These are phyloP conservation scores for Penicillium nordicum DNA, from an alignment of 2,329 filamentous ascomycete species.

Conservation along the genomic window DNA sequence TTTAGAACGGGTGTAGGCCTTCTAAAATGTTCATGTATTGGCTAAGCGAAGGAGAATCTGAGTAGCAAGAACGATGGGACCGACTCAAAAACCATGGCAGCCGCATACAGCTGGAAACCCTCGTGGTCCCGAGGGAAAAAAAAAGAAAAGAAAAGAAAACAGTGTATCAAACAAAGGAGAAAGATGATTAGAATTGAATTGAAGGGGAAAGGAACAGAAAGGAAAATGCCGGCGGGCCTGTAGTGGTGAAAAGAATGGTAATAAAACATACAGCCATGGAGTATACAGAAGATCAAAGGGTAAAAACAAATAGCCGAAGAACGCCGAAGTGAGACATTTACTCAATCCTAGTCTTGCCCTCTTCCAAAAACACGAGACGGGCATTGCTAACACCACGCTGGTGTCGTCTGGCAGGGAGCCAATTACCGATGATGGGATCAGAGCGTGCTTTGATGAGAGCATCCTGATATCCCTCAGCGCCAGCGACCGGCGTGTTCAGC, in stretches of 20 bases:
- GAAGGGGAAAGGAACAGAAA: neutral
- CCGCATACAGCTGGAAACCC: neutral
- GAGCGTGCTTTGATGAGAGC: slow-evolving; percentile 78
- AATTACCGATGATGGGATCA: slow-evolving; percentile 73
- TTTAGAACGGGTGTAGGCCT: neutral
- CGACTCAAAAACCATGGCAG: too few relatives aligned
- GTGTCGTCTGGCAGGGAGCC: slow-evolving; percentile 62
- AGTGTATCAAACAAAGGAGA: neutral
- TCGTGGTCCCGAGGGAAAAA: neutral
- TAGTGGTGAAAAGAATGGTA: neutral
- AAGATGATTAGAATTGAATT: neutral
- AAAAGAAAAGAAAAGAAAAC: neutral
- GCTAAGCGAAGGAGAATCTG: neutral
- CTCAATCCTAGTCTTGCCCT: slow-evolving; percentile 98
- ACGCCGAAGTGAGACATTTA: slow-evolving; percentile 21
- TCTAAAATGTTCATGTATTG: neutral
- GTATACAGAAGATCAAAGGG: slow-evolving; percentile 8
- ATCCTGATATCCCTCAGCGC: slow-evolving; percentile 82
- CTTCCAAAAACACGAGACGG: slow-evolving; percentile 79
- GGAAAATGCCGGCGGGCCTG: neutral
- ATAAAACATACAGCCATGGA: slow-evolving; percentile 23
- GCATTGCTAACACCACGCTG: slow-evolving; percentile 81
- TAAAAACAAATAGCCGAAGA: neutral
- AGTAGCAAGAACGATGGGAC: neutral
- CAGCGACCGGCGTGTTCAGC: slow-evolving; percentile 82